These are phyloP conservation scores for Syzygium aromaticum DNA, from an alignment of 345 rosid genomes.

Conservation along the genomic window DNA sequence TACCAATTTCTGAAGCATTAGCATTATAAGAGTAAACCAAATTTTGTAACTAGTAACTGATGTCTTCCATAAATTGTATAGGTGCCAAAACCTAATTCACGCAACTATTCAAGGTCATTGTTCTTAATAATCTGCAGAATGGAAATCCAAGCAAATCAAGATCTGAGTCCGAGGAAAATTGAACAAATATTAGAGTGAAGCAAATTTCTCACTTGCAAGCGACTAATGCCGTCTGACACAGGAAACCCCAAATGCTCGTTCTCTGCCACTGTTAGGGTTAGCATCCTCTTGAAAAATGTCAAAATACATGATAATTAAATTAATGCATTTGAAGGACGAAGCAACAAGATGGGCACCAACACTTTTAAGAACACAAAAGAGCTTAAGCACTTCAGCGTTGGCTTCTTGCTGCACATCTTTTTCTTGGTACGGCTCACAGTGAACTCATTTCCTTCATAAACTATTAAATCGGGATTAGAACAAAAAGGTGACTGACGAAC, in stretches of 20 bases:
- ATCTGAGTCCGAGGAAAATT: not conserved
- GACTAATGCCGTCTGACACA: conserved; percentile 43
- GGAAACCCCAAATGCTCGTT: conserved; percentile 37
- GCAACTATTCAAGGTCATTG: conserved; percentile 50
- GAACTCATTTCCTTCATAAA: conserved; percentile 12
- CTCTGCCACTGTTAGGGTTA: conserved; percentile 29
- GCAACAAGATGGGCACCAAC: not conserved
- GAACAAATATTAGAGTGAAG: not conserved
- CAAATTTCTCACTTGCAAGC: conserved; percentile 45
- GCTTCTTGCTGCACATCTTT: conserved; percentile 29
- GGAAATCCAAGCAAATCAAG: not conserved
- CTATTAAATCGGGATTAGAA: conserved; percentile 19
- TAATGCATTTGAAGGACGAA: not conserved
- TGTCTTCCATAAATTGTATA: not conserved
- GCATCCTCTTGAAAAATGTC: conserved; percentile 25
- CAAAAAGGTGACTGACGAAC: conserved; percentile 27
- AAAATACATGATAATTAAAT: not conserved
- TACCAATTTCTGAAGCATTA: no score
- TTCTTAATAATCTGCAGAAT: conserved; percentile 42
- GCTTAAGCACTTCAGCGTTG: conserved; percentile 38
- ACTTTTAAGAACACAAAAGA: not conserved
- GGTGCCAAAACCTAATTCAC: conserved; percentile 63
- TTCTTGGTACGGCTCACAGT: conserved; percentile 13
- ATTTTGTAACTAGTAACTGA: no score
- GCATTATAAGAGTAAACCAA: no score